These are phyloP conservation scores for Gaeumannomyces tritici DNA, from an alignment of 2,329 filamentous ascomycete species.

Conservation along the genomic window DNA sequence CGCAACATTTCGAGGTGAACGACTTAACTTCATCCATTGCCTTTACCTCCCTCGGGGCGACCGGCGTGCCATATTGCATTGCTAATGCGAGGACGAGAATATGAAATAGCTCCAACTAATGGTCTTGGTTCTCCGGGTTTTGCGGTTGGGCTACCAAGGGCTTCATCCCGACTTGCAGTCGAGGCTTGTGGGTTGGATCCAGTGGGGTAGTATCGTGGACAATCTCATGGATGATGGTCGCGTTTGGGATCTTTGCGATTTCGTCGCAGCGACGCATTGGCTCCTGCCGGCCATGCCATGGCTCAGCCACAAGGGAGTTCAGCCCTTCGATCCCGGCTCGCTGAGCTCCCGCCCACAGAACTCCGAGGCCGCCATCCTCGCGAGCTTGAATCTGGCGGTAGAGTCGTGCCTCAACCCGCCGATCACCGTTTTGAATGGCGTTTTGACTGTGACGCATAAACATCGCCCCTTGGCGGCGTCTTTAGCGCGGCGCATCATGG, in stretches of 20 bases:
- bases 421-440: background rate
- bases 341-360: background rate
- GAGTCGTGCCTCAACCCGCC: background rate
- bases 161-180: background rate
- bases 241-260: slow-evolving; percentile 1
- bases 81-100: background rate
- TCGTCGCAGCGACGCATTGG: background rate
- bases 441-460: background rate
- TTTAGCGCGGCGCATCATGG: background rate
- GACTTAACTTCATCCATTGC: background rate
- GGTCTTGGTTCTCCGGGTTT: background rate
- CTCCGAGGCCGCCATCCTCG: background rate
- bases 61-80: no score
- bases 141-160: no score
- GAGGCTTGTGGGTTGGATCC: background rate
- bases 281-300: background rate
- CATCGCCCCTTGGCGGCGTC: background rate
- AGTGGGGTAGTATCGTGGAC: background rate
- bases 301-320: background rate
- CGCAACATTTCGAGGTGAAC: background rate
- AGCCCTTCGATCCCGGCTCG: background rate
- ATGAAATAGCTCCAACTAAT: background rate
- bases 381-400: background rate
- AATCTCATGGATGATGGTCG: background rate
- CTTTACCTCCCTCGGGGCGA: no score